These are phyloP conservation scores for Starmera caribaea DNA, from an alignment of 805 yeast species.

Conservation along the genomic window DNA sequence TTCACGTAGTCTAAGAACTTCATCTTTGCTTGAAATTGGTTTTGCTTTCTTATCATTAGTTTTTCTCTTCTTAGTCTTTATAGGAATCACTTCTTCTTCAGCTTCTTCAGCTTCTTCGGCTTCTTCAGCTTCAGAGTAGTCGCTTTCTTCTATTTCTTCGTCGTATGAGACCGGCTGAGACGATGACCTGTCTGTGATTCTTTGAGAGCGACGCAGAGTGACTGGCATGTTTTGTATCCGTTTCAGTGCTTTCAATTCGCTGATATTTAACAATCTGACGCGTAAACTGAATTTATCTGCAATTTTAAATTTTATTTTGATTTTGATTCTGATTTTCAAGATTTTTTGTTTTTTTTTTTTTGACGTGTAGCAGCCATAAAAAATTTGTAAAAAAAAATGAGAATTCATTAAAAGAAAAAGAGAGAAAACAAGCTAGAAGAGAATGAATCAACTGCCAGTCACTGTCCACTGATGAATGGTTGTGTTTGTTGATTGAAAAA, in stretches of 20 bases:
- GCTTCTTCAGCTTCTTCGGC: constrained; percentile 12
- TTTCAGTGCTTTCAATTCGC: neutral
- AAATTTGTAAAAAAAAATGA: no score
- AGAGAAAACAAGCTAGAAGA: no score
- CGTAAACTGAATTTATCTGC: no score
- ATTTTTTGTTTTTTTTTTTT: no score
- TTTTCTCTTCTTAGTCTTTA: constrained; percentile 2
- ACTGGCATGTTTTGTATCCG: constrained; percentile 2
- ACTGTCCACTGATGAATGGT: no score
- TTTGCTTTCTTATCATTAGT: constrained; percentile 1
- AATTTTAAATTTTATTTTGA: no score
- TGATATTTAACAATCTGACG: neutral
- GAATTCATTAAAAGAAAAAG: no score
- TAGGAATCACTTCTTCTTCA: constrained; percentile 4
- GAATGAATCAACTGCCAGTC: no score
- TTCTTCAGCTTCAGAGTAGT: constrained; percentile 14
- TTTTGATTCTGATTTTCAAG: no score
- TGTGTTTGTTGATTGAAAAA: no score
- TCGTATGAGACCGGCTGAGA: constrained; percentile 14
- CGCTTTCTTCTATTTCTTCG: constrained; percentile 11
- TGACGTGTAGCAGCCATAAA: no score
- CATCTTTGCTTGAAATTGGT: constrained; percentile 17
- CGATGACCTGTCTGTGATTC: constrained; percentile 9
- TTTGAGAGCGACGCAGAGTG: constrained; percentile 14
- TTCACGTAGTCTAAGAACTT: constrained; percentile 27